Evolutionary conservation across 257 asterid genomes (phyloP).

Genomic region (Anisodus tanguticus): DNA sequence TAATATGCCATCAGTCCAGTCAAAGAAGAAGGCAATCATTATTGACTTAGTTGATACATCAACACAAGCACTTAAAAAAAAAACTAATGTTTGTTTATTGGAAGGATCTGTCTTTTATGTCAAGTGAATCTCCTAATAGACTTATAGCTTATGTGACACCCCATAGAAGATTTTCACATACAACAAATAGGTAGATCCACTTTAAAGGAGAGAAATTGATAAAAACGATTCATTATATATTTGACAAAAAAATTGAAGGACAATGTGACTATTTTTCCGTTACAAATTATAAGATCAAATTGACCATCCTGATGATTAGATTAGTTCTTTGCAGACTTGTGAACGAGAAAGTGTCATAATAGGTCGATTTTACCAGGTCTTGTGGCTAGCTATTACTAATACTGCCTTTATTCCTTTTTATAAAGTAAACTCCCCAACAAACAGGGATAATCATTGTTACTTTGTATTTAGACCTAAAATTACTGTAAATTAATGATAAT

Average conservation of each 20-base stretch:
- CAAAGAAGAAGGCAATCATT: background rate
- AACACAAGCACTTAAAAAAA: slow-evolving; percentile 3
- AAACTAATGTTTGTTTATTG: background rate
- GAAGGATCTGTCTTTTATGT: background rate
- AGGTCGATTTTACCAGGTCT: background rate
- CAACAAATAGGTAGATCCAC: background rate
- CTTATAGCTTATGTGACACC: background rate
- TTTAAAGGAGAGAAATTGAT: background rate
- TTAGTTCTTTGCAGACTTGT: background rate
- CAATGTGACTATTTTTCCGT: background rate
- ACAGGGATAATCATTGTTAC: background rate
- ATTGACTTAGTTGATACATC: background rate
- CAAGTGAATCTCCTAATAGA: background rate
- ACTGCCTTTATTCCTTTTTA: background rate
- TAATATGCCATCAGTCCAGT: background rate
- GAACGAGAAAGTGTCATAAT: background rate
- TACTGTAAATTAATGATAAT: background rate
- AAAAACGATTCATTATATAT: background rate
- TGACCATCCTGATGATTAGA: slow-evolving; percentile 4
- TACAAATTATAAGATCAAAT: slow-evolving; percentile 11
- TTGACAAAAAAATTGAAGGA: background rate
- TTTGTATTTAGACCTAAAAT: background rate
- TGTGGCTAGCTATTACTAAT: background rate
- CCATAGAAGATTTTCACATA: background rate
- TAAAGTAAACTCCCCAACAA: background rate